These are phyloP conservation scores for Pueraria montana DNA, from an alignment of 306 rosid species.

Conservation along the genomic window DNA sequence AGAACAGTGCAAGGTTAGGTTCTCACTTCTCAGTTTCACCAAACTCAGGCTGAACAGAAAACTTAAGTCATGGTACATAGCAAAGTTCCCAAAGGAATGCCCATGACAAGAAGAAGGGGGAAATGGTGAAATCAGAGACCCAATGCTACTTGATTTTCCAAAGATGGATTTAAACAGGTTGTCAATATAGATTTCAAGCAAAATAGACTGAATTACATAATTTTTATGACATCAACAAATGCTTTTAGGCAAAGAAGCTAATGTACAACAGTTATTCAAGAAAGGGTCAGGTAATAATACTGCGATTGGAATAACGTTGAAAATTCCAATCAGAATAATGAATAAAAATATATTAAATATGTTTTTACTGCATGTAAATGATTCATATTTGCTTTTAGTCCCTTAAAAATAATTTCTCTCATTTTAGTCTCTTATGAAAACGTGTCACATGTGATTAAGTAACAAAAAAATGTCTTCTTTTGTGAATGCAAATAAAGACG, in stretches of 20 bases:
- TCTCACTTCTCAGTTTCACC: background rate
- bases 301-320: background rate
- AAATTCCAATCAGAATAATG: background rate
- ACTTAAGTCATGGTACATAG: background rate
- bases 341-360: background rate
- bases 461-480: too few relatives aligned
- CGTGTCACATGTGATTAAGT: too few relatives aligned
- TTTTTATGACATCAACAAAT: constrained; percentile 6
- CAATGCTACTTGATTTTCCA: constrained; percentile 8
- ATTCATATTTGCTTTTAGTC: too few relatives aligned
- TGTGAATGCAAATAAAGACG: too few relatives aligned
- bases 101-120: background rate
- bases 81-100: constrained; percentile 9
- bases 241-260: constrained; percentile 30
- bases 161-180: constrained; percentile 2
- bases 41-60: constrained; percentile 27
- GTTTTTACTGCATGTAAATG: too few relatives aligned
- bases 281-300: constrained; percentile 12
- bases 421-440: too few relatives aligned
- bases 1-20: background rate
- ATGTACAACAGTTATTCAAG: constrained; percentile 3
- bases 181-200: constrained; percentile 8
- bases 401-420: too few relatives aligned
- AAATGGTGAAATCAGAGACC: constrained; percentile 33
- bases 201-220: constrained; percentile 25